phyloP scores from a whole-genome alignment of 495 filamentous ascomycete genomes.

The Xylaria bambusicola region DNA sequence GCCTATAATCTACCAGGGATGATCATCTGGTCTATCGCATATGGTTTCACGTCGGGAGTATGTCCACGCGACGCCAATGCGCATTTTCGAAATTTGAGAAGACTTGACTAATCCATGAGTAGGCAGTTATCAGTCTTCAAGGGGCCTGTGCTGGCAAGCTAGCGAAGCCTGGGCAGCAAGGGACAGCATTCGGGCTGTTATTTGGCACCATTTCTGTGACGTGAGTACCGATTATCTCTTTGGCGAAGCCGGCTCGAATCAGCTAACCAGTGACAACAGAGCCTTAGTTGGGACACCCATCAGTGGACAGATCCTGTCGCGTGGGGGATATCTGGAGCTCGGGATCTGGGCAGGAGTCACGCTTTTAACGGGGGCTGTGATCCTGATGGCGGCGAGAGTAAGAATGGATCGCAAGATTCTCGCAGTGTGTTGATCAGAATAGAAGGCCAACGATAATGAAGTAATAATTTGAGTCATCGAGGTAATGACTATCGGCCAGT shows the following conservation, averaged over 20 bases:
- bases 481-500: too few relatives aligned
- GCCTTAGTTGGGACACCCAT: slow-evolving; percentile 49
- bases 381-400: slow-evolving; percentile 15
- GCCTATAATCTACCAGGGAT: slow-evolving; percentile 37
- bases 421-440: not conserved
- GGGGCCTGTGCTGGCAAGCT: slow-evolving; percentile 26
- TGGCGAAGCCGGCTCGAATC: not conserved
- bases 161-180: slow-evolving; percentile 31
- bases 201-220: slow-evolving; percentile 39
- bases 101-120: not conserved
- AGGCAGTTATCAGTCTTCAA: slow-evolving; percentile 28
- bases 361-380: slow-evolving; percentile 18
- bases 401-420: slow-evolving; percentile 8
- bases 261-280: slow-evolving; percentile 11
- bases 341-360: slow-evolving; percentile 27
- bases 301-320: slow-evolving; percentile 42
- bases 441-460: not conserved
- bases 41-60: slow-evolving; percentile 32
- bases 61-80: not conserved
- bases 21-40: slow-evolving; percentile 38
- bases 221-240: slow-evolving; percentile 1
- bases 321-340: slow-evolving; percentile 35
- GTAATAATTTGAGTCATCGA: not conserved
- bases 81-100: not conserved
- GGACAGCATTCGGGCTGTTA: slow-evolving; percentile 50